A percentile compares a stretch with the other conserved stretches of the same genome.
phyloP scores from a whole-genome alignment of 2,329 filamentous ascomycete genomes.

The Penicillium expansum region DNA sequence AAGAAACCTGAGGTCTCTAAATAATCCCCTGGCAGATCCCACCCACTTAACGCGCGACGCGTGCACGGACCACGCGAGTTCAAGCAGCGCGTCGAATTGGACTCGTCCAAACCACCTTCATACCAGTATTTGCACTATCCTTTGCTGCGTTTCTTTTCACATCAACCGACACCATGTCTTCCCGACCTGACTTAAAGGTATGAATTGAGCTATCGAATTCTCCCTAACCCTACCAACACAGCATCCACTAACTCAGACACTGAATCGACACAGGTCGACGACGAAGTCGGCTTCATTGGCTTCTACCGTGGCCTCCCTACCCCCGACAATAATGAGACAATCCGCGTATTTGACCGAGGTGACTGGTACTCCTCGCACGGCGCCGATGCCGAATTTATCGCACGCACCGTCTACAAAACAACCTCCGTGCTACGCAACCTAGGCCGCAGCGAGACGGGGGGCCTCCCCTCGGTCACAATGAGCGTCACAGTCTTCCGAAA shows the following conservation, averaged over 20 bases:
- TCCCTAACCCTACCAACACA: neutral
- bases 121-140: slow-evolving; percentile 8
- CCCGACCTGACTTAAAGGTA: slow-evolving; percentile 70
- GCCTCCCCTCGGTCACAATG: slow-evolving; percentile 90
- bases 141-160: slow-evolving; percentile 10
- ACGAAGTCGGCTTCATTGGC: slow-evolving; percentile 94
- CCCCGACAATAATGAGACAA: slow-evolving; percentile 61
- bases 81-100: slow-evolving; percentile 27
- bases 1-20: too few relatives aligned
- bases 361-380: slow-evolving; percentile 81
- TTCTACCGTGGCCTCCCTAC: slow-evolving; percentile 85
- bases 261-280: slow-evolving; percentile 67
- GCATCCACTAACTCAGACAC: slow-evolving; percentile 6
- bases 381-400: slow-evolving; percentile 48
- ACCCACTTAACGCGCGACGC: slow-evolving; percentile 32
- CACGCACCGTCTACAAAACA: slow-evolving; percentile 84
- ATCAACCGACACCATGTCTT: slow-evolving; percentile 57
- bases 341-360: slow-evolving; percentile 88
- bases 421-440: slow-evolving; percentile 91
- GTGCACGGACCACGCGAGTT: slow-evolving; percentile 32
- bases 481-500: slow-evolving; percentile 92
- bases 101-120: slow-evolving; percentile 12
- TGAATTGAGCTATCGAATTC: neutral
- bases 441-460: slow-evolving; percentile 78
- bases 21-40: neutral